phyloP scores from a whole-genome alignment of 192 early-diverging fungal species.

The Entophlyctis luteolus region DNA sequence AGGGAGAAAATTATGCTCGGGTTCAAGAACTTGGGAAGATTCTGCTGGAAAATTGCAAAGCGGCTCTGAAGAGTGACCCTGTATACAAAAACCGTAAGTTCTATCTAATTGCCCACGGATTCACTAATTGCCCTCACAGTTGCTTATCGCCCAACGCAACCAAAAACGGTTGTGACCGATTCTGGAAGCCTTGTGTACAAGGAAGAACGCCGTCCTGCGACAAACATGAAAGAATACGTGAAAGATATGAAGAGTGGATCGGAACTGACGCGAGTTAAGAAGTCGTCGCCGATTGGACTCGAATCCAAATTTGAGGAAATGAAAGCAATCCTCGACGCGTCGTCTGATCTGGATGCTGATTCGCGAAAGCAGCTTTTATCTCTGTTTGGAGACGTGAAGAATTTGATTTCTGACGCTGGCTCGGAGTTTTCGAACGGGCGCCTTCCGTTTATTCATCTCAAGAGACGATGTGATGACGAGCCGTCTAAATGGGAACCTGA shows the following conservation, averaged over 20 bases:
- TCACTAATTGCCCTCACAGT: constrained; percentile 39
- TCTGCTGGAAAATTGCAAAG: constrained; percentile 86
- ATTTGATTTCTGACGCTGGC: constrained; percentile 19
- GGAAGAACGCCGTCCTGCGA: constrained; percentile 78
- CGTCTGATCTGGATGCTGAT: constrained; percentile 10
- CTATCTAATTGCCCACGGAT: not conserved
- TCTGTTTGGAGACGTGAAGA: constrained; percentile 40
- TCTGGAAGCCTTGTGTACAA: constrained; percentile 79
- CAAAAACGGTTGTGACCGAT: constrained; percentile 73
- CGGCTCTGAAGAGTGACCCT: constrained; percentile 70
- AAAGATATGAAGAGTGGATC: constrained; percentile 67
- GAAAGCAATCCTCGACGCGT: constrained; percentile 29
- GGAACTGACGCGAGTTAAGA: constrained; percentile 37
- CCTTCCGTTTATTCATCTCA: constrained; percentile 51
- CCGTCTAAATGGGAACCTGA: constrained; percentile 82
- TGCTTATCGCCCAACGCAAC: constrained; percentile 74
- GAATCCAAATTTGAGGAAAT: constrained; percentile 61
- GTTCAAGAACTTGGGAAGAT: constrained; percentile 76
- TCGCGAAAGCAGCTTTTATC: constrained; percentile 27
- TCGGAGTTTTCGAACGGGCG: constrained; percentile 14
- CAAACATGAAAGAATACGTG: constrained; percentile 92
- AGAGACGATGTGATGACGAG: constrained; percentile 47
- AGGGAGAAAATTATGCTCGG: constrained; percentile 78
- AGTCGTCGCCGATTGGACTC: constrained; percentile 48
- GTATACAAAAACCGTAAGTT: constrained; percentile 83